These are phyloP conservation scores for Epichloe typhina DNA, from an alignment of 2,329 filamentous ascomycete species.

Conservation along the genomic window DNA sequence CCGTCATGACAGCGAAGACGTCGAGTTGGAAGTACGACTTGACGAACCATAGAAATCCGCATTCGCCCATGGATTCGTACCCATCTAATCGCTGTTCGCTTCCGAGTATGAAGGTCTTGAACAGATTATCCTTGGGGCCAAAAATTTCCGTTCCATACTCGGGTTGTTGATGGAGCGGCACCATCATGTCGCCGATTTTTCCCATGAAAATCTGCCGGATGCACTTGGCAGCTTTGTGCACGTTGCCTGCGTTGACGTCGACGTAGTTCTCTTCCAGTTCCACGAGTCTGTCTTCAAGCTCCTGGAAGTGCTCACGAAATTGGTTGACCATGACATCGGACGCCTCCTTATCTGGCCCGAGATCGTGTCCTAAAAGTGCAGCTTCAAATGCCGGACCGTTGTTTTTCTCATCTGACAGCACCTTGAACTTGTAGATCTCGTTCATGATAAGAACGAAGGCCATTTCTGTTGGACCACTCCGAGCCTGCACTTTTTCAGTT, in stretches of 20 bases:
- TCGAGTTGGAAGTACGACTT: conserved; percentile 42
- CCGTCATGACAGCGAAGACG: conserved; percentile 40
- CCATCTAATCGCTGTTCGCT: conserved; percentile 33
- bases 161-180: conserved; percentile 31
- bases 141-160: conserved; percentile 38
- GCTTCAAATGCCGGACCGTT: conserved; percentile 35
- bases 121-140: conserved; percentile 38
- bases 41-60: conserved; percentile 43
- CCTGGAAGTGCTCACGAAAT: conserved; percentile 28
- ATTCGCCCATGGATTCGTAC: conserved; percentile 28
- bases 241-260: conserved; percentile 36
- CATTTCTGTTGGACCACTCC: conserved; percentile 49
- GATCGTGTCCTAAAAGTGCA: conserved; percentile 32
- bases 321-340: conserved; percentile 12
- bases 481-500: conserved; percentile 34
- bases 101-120: conserved; percentile 37
- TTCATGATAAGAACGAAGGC: conserved; percentile 39
- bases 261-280: conserved; percentile 36
- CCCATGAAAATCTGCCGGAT: conserved; percentile 33
- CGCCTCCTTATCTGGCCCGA: conserved; percentile 14
- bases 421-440: conserved; percentile 36
- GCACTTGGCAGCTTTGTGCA: conserved; percentile 36
- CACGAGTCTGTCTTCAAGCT: conserved; percentile 28
- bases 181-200: conserved; percentile 36
- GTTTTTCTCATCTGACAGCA: conserved; percentile 26